Base-by-base conservation (phyloP, 2,329 filamentous ascomycete species). In the Purpureocillium takamizusanense region DNA sequence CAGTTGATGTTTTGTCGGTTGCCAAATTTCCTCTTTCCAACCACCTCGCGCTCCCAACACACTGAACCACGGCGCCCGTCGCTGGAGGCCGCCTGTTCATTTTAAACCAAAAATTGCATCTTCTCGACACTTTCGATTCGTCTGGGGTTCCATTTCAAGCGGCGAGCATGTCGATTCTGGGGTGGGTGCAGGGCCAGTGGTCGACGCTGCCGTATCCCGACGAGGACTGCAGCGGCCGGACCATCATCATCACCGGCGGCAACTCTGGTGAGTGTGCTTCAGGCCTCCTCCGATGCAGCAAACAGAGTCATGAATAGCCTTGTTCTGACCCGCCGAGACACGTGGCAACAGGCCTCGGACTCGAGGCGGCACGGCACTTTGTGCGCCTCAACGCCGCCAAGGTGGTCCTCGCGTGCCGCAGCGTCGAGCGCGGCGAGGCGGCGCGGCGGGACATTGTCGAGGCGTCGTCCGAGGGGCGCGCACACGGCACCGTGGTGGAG, bases 331-430 rank as follows among this genome's bases (percentile, higher is more conserved):
- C n/a, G 4, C 2, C 7, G n/a, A 36, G 5, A 29, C 7, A 25
- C 21, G 21, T n/a, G n/a, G n/a, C 1, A 12, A 5, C 14, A 53
- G 63, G 65, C 10, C 50, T 70, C 3, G 67, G 67, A 4, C 53
- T 60, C 14, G 67, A 69, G 42, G 60, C 62, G 27, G 59, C 60
- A 11, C 56, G 59, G 4, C 62, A 69, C 38, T 60, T 68, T 40
- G 52, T 58, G 9, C 53, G 52, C 5, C 57, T 69, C 18, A 51
- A 56, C 4, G 64, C 63, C 7, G 45, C 51, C 15, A 60, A 57
- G 17, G 57, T 72, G 13, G 63, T 72, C 28, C 49, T 72, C 13
- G 66, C 56, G 27, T 60, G 60, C 13, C 64, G 68, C 30, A 53
- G 49, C 30, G 35, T 59, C 2, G 51, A 56, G 3, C 66, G 65